Conservation (phyloP, 2,329 filamentous ascomycete species). For the Xylariaceae sp. region DNA sequence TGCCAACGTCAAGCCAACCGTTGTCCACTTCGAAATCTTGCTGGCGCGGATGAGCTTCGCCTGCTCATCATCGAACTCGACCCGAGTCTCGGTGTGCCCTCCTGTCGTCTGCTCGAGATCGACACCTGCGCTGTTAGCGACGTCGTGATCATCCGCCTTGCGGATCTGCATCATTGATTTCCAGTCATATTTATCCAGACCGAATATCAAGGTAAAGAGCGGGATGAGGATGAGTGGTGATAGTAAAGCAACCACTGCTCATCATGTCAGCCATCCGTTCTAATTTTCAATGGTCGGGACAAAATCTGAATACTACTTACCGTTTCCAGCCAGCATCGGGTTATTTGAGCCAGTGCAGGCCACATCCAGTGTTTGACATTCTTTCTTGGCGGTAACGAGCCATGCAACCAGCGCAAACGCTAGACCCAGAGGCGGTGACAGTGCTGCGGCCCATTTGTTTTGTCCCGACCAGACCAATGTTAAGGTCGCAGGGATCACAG, state of each 20-base stretch:
- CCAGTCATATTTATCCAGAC: conserved; percentile 78
- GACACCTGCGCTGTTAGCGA: conserved; percentile 58
- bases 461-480: conserved; percentile 79
- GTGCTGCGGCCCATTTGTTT: conserved; percentile 68
- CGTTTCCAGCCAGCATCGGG: conserved; percentile 81
- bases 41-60: conserved; percentile 23
- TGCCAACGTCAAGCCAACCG: conserved; percentile 61
- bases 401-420: conserved; percentile 67
- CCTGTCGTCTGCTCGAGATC: conserved; percentile 54
- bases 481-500: conserved; percentile 76
- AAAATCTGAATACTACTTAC: conserved; percentile 3
- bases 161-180: conserved; percentile 76
- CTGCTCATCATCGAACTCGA: conserved; percentile 22
- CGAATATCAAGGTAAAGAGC: conserved; percentile 66
- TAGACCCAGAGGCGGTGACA: conserved; percentile 67
- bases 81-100: conserved; percentile 46
- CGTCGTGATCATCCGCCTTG: conserved; percentile 71
- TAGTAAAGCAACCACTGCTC: conserved; percentile 66
- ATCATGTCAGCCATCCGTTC: conserved; percentile 10
- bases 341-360: conserved; percentile 77
- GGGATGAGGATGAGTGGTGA: conserved; percentile 73
- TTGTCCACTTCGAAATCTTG: conserved; percentile 43
- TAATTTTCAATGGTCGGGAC: background rate
- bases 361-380: conserved; percentile 67
- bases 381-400: conserved; percentile 69